phyloP scores from a whole-genome alignment of 208 protist species.

The Crithidia sp. region DNA sequence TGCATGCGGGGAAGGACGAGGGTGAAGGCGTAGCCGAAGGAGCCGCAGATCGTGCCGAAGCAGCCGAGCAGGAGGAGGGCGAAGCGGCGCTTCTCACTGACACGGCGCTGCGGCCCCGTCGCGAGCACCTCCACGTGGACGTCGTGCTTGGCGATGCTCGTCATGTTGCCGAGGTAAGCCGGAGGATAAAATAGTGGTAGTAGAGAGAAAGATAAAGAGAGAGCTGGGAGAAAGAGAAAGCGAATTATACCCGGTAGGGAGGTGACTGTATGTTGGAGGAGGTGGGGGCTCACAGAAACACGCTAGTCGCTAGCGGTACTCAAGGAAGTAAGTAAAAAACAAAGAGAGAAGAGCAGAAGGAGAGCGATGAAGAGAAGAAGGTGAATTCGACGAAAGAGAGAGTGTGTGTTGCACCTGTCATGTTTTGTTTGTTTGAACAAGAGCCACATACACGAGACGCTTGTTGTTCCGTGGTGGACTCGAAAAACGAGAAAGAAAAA shows the following conservation, averaged over 20 bases:
- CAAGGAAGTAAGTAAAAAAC: background rate
- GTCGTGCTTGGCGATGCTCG: background rate
- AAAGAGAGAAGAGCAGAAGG: constrained; percentile 4
- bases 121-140: constrained; percentile 1
- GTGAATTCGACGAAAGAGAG: background rate
- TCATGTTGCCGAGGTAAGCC: background rate
- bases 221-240: too few species aligned
- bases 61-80: constrained; percentile 48
- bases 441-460: too few species aligned
- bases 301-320: too few species aligned
- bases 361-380: constrained; percentile 1
- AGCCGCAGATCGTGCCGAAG: constrained; percentile 37
- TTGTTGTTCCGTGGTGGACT: too few species aligned
- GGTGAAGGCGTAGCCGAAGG: constrained; percentile 64
- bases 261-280: too few species aligned
- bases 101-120: constrained; percentile 2
- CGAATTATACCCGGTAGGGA: too few species aligned
- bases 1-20: constrained; percentile 49
- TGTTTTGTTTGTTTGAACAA: too few species aligned
- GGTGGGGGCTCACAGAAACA: too few species aligned
- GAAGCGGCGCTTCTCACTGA: constrained; percentile 32
- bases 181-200: too few species aligned
- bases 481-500: too few species aligned
- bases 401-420: background rate
- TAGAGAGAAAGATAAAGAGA: too few species aligned